Conservation (phyloP, 129 eudicot genomes). For the Escallonia herrerae region DNA sequence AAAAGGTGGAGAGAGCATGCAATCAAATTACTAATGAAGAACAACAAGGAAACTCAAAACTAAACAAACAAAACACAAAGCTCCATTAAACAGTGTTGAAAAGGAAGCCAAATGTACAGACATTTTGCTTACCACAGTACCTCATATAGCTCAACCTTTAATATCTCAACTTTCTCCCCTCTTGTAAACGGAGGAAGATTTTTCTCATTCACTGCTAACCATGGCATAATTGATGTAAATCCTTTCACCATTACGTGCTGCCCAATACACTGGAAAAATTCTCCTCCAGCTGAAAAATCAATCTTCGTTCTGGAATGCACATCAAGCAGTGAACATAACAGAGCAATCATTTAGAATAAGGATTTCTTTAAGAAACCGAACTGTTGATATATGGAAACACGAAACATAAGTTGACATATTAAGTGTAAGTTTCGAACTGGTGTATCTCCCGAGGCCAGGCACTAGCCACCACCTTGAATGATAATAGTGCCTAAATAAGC, state of each 20-base stretch:
- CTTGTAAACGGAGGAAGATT: conserved; percentile 60
- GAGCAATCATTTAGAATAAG: not conserved
- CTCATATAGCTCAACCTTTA: conserved; percentile 71
- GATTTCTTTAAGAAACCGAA: no score
- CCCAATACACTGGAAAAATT: conserved; percentile 64
- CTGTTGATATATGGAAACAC: no score
- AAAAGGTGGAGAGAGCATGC: no score
- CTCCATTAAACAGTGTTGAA: not conserved
- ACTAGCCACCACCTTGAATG: no score
- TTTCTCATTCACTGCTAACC: conserved; percentile 81
- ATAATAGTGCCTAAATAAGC: no score
- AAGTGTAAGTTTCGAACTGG: no score
- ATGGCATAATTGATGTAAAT: conserved; percentile 82
- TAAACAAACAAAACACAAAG: not conserved
- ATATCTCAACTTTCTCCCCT: conserved; percentile 61
- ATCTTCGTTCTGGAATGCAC: conserved; percentile 48
- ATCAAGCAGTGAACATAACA: conserved; percentile 9
- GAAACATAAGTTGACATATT: no score
- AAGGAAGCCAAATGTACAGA: not conserved
- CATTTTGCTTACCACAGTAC: conserved; percentile 22
- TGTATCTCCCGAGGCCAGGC: no score
- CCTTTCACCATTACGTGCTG: conserved; percentile 62
- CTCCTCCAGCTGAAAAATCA: conserved; percentile 68
- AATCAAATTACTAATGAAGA: not conserved
- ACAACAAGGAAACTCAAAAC: not conserved